phyloP scores from a whole-genome alignment of 1,284 basidiomycete genomes.

The Neolentinus lepideus region DNA sequence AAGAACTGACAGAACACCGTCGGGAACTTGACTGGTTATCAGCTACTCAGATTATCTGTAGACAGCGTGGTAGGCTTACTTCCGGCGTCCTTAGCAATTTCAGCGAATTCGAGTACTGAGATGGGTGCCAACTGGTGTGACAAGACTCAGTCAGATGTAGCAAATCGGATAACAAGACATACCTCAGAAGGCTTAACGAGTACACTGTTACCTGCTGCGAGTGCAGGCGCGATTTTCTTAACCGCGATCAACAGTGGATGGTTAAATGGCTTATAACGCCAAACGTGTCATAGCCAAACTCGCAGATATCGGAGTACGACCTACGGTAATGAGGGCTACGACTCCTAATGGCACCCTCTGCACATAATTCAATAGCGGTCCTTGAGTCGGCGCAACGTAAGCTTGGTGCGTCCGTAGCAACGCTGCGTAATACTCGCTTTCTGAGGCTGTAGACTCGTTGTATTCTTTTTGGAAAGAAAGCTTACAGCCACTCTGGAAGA shows the following conservation, averaged over 20 bases:
- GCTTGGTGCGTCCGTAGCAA: slow-evolving; percentile 62
- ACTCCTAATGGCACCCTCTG: slow-evolving; percentile 75
- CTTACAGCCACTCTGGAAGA: slow-evolving; percentile 78
- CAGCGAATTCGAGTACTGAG: slow-evolving; percentile 68
- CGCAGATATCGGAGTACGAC: slow-evolving; percentile 8
- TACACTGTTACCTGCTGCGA: slow-evolving; percentile 79
- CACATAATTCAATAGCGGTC: slow-evolving; percentile 71
- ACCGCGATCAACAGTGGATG: slow-evolving; percentile 77
- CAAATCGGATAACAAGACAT: slow-evolving; percentile 4
- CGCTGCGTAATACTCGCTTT: slow-evolving; percentile 70
- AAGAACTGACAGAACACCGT: slow-evolving; percentile 66
- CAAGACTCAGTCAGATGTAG: background rate
- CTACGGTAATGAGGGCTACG: slow-evolving; percentile 75
- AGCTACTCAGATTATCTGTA: background rate
- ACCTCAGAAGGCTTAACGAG: slow-evolving; percentile 81
- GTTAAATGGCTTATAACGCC: slow-evolving; percentile 60
- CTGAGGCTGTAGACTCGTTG: background rate
- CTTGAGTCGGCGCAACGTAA: slow-evolving; percentile 72
- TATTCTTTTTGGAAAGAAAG: slow-evolving; percentile 7
- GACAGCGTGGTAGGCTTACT: slow-evolving; percentile 30
- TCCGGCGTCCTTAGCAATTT: slow-evolving; percentile 57
- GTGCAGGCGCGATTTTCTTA: slow-evolving; percentile 80
- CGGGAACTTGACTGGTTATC: slow-evolving; percentile 44
- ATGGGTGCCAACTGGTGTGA: slow-evolving; percentile 60
- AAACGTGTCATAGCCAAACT: background rate